Conservation (phyloP, 176 grass and related monocot species). For the Zoysia japonica region DNA sequence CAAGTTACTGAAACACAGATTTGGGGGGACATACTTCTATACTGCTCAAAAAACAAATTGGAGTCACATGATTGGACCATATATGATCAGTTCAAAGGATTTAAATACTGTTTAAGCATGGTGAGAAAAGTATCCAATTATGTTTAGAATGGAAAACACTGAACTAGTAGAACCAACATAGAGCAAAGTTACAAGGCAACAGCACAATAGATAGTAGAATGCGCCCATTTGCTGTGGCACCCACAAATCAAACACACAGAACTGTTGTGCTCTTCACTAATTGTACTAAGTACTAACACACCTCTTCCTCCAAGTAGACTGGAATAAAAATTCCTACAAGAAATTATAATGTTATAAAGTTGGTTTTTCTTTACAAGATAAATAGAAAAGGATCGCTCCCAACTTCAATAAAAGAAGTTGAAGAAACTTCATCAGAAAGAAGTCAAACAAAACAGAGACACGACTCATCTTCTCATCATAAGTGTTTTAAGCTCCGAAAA, state of each 20-base stretch:
- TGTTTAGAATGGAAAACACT: slow-evolving; percentile 19
- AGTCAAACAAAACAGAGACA: neutral
- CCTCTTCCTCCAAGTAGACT: neutral
- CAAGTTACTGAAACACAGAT: slow-evolving; percentile 25
- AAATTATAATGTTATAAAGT: neutral
- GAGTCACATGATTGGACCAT: neutral
- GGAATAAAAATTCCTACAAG: neutral
- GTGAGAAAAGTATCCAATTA: neutral
- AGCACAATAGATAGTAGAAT: neutral
- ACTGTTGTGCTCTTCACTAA: neutral
- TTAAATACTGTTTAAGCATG: neutral
- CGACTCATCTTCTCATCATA: neutral
- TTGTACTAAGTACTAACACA: neutral
- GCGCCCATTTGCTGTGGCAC: slow-evolving; percentile 1
- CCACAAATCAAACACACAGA: neutral
- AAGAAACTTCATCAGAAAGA: neutral
- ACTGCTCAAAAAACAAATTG: neutral
- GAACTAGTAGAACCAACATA: neutral
- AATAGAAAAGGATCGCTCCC: neutral
- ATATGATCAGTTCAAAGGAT: neutral
- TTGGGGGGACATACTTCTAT: neutral
- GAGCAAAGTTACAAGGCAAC: neutral
- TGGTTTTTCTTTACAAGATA: neutral
- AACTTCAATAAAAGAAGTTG: slow-evolving; percentile 15
- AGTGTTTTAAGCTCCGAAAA: neutral